Base-by-base conservation (phyloP, 345 rosid species). In the Toxicodendron radicans region DNA sequence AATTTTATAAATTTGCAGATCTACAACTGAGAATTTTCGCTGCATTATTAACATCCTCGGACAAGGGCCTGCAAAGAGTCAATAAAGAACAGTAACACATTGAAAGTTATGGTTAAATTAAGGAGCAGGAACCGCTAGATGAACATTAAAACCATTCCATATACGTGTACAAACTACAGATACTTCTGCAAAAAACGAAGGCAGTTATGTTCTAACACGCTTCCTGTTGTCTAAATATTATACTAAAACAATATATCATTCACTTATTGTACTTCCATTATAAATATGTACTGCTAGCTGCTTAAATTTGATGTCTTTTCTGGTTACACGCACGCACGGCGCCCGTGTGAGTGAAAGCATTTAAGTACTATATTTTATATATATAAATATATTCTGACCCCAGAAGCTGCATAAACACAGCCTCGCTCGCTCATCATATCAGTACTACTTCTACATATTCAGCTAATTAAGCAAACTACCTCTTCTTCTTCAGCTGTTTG, bases 131-230 rank as follows among this genome's bases (percentile, higher is more conserved):
- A 58, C 35, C 6, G 35, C 18, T 27, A 27, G 20, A 60, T 0
- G 7, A 60, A 32, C 64, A 32, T 60, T 14, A 60, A 60, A 60
- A 32, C 64, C 41, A 12, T 60, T 60, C 64, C 38, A 60, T 60
- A 60, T 60, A 60, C 64, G 64, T 60, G 41, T 60, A 30, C n/a
- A 51, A 38, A 0, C n/a, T 51, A 16, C 18, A 16, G 18, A 16
- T 51, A 7, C 43, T 38, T 5, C n/a, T 51, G 54, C 54, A 51
- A 14, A 51, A 51, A 51, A 51, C 54, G 16, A 14, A 51, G 16
- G 54, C 54, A 51, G 43, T 5, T 5, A 38, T 38, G 43, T 1
- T 38, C 1, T 5, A 38, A 38, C 43, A 38, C 43, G 43, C 43
- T 38, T 38, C 43, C 8, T 5, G 8, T 6, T 38, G 43, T 38